Base-by-base conservation (phyloP, 352 stramenopile species). In the Globisporangium splendens region DNA sequence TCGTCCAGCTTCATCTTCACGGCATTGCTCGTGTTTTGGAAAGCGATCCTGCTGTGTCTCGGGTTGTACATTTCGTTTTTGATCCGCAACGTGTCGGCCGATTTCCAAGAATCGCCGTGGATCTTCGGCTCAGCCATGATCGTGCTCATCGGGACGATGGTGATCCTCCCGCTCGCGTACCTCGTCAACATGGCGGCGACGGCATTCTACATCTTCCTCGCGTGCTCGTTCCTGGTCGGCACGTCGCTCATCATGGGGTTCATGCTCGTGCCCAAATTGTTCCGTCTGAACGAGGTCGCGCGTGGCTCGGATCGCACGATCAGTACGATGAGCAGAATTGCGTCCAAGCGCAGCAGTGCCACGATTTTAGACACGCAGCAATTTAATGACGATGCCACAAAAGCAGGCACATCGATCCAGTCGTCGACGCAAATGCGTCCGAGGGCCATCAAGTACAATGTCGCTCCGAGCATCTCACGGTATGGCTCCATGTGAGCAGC, bases 41-140 rank as follows among this genome's bases (percentile, higher is more conserved):
- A 79, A 42, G 48, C 65, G 4, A 65, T 73, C 22, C 24, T 73
- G 22, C 41, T 69, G 1, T 64, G 55, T 15, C 12, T 62, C 3
- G 58, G 58, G 24, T 42, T 65, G 15, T 62, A 68, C 21, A 33
- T 72, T 1, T 57, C 58, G 13, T 69, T 72, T 39, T 11, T 69
- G 31, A 72, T 69, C 22, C 63, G 59, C 1, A 65, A 77, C 33
- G 65, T 74, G 15, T 73, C 68, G 47, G 54, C 39, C 28, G 77
- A 88, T 54, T 88, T 88, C 50, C 80, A 90, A 48, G 80, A 90
- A 31, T 73, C 77, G 6, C 68, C 80, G 47, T 88, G 80, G 80
- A 88, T 83, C 35, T 80, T 87, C 47, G 67, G 58, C 0, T 83
- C 80, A 0, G 65, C 70, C 0, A 4, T 77, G 0, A 61, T 88